phyloP scores from a whole-genome alignment of 2,329 filamentous ascomycete genomes.

The Xylaria sp. region DNA sequence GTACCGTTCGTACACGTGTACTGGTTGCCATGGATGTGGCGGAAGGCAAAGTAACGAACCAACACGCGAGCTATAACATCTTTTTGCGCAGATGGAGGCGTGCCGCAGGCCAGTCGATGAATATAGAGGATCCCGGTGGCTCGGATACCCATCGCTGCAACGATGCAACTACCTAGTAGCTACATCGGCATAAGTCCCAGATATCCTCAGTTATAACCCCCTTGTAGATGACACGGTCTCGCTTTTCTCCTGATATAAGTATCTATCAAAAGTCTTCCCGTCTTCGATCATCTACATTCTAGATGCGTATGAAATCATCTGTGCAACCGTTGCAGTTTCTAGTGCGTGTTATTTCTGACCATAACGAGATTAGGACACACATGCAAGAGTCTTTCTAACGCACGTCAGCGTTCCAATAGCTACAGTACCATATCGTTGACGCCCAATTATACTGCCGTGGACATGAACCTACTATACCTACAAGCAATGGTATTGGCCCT shows the following conservation, averaged over 20 bases:
- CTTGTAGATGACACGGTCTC: background rate
- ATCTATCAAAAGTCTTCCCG: constrained; percentile 10
- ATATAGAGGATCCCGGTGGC: constrained; percentile 32
- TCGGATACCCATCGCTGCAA: constrained; percentile 23
- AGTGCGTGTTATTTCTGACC: constrained; percentile 2
- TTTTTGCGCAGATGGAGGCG: background rate
- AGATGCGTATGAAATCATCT: constrained; percentile 7
- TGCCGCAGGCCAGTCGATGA: background rate
- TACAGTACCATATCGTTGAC: background rate
- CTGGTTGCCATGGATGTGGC: background rate
- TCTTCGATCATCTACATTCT: constrained; percentile 13
- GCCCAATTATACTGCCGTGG: background rate
- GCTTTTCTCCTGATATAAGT: background rate
- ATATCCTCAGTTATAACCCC: background rate
- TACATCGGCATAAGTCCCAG: background rate
- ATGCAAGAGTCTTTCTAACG: background rate
- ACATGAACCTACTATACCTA: background rate
- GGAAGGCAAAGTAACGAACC: background rate
- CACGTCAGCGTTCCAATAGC: constrained; percentile 4
- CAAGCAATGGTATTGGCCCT: background rate
- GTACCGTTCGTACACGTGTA: background rate
- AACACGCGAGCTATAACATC: background rate
- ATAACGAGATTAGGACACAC: constrained; percentile 1
- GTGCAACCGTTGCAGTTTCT: constrained; percentile 24
- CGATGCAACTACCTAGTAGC: constrained; percentile 8